These are phyloP conservation scores for Penicillium sp. DNA, from an alignment of 2,329 filamentous ascomycete genomes.

Conservation along the genomic window DNA sequence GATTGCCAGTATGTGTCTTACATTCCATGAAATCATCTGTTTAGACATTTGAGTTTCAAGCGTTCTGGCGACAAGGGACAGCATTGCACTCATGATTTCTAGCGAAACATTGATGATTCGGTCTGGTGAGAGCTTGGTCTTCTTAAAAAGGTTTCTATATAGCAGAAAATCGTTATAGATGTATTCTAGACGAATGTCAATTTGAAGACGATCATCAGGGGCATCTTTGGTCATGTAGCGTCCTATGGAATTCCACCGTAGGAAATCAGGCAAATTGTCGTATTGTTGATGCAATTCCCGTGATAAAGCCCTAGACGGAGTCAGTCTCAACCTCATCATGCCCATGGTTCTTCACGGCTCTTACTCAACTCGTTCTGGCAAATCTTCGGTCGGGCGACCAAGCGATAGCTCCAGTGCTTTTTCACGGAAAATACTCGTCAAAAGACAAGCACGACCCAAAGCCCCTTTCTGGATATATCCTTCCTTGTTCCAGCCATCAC, in stretches of 20 bases:
- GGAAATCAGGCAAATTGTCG: constrained; percentile 17
- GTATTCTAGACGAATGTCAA: constrained; percentile 21
- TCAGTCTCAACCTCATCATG: neutral
- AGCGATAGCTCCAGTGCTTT: constrained; percentile 23
- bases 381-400: constrained; percentile 16
- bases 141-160: constrained; percentile 20
- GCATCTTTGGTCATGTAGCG: neutral
- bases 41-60: constrained; percentile 6
- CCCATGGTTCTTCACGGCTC: neutral
- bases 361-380: constrained; percentile 18
- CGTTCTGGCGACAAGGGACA: constrained; percentile 12
- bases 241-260: constrained; percentile 16
- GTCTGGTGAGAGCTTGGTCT: constrained; percentile 18
- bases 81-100: constrained; percentile 22
- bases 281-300: constrained; percentile 14
- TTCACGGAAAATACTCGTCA: constrained; percentile 19
- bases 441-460: constrained; percentile 6
- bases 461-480: constrained; percentile 9
- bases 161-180: constrained; percentile 28
- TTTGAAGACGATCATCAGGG: constrained; percentile 9
- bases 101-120: constrained; percentile 21
- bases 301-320: constrained; percentile 11
- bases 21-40: constrained; percentile 18
- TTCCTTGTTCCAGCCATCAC: constrained; percentile 7
- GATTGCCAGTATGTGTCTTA: constrained; percentile 2